Evolutionary conservation across 176 grass and related monocot genomes (phyloP).

Genomic region (Elymus sibiricus): DNA sequence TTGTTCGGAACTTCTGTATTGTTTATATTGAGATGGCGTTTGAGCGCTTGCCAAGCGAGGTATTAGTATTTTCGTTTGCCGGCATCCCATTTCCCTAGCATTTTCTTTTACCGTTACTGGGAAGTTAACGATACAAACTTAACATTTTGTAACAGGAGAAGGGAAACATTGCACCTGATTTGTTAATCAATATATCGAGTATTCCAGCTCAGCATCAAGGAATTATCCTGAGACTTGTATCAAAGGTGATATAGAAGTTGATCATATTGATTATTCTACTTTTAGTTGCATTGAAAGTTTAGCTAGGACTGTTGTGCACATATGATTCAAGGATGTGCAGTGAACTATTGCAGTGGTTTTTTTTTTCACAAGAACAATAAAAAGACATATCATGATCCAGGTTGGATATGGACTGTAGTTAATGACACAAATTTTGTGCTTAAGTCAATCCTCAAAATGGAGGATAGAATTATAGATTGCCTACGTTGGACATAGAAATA

Average conservation of each 20-base stretch:
- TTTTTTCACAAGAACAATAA: neutral
- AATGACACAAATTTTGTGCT: neutral
- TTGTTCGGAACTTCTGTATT: slow-evolving; percentile 80
- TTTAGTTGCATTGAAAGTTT: neutral
- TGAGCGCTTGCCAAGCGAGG: slow-evolving; percentile 66
- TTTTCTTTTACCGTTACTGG: neutral
- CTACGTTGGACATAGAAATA: neutral
- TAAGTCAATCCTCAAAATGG: neutral
- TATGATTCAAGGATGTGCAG: neutral
- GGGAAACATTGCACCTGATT: slow-evolving; percentile 65
- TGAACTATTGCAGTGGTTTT: neutral
- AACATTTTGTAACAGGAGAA: slow-evolving; percentile 58
- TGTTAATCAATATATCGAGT: slow-evolving; percentile 70
- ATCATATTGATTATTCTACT: neutral
- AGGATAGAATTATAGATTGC: neutral
- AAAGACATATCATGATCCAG: neutral
- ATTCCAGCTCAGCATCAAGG: slow-evolving; percentile 77
- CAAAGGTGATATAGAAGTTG: slow-evolving; percentile 39
- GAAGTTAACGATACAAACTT: slow-evolving; percentile 13
- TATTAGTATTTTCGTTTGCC: slow-evolving; percentile 15
- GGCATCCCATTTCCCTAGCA: neutral
- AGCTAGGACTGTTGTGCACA: neutral
- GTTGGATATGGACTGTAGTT: neutral
- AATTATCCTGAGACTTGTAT: slow-evolving; percentile 80
- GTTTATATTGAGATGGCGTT: slow-evolving; percentile 97